Evolutionary conservation across 495 filamentous ascomycete genomes (phyloP).

Genomic region (Penicillium paxilli): DNA sequence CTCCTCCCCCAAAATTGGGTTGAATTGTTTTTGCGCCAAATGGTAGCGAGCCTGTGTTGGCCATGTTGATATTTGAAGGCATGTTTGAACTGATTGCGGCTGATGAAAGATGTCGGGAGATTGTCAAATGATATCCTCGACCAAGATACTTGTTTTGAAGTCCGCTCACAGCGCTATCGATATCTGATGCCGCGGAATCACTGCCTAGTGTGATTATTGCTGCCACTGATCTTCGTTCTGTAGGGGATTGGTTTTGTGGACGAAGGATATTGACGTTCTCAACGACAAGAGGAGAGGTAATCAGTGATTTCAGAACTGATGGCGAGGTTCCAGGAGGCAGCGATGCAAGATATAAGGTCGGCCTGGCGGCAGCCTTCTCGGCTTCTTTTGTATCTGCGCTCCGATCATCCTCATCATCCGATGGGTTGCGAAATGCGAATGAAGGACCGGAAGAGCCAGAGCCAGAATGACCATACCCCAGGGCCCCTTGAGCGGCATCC

Average conservation of each 20-base stretch:
- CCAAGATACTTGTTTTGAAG: constrained; percentile 88
- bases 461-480: constrained; percentile 58
- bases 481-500: constrained; percentile 42
- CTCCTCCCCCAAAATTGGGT: constrained; percentile 34
- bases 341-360: constrained; percentile 75
- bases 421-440: constrained; percentile 46
- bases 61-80: constrained; percentile 49
- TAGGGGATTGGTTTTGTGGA: constrained; percentile 53
- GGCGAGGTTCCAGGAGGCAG: constrained; percentile 66
- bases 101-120: constrained; percentile 84
- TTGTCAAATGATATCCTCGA: constrained; percentile 77
- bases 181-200: constrained; percentile 82
- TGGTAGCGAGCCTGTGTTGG: constrained; percentile 60
- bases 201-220: constrained; percentile 84
- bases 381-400: constrained; percentile 50
- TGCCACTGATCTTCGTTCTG: constrained; percentile 73
- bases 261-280: constrained; percentile 78
- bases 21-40: constrained; percentile 82
- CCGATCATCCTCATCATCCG: constrained; percentile 54
- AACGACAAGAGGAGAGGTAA: constrained; percentile 66
- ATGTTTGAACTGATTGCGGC: constrained; percentile 63
- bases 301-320: constrained; percentile 70
- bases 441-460: constrained; percentile 36
- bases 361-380: constrained; percentile 77
- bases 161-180: constrained; percentile 74